Percentiles rank a stretch among this genome's conserved stretches.
Evolutionary conservation across 139 green algal species (phyloP).

Genomic region (Ulvella scutata): DNA sequence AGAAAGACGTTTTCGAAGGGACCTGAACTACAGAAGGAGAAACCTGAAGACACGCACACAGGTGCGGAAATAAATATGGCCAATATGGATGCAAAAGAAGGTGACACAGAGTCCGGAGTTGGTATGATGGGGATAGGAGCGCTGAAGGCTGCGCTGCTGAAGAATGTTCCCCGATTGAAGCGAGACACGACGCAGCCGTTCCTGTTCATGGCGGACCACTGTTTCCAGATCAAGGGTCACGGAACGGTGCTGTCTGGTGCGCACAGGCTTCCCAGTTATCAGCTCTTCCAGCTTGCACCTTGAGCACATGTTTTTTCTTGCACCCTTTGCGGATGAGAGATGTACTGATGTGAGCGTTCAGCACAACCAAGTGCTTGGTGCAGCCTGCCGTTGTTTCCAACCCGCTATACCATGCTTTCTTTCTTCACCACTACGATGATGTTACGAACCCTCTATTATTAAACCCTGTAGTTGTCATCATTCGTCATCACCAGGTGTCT

Average conservation of each 20-base stretch:
- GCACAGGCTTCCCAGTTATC: not conserved
- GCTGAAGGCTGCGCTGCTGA: constrained; percentile 12
- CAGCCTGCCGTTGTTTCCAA: too few relatives aligned
- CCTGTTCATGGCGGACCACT: constrained; percentile 88
- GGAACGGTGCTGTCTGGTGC: constrained; percentile 77
- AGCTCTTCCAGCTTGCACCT: not conserved
- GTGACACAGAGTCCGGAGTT: not conserved
- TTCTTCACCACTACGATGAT: too few relatives aligned
- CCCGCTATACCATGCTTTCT: too few relatives aligned
- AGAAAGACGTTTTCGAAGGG: too few relatives aligned
- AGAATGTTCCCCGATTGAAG: not conserved
- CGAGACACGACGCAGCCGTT: constrained; percentile 24
- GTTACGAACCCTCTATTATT: too few relatives aligned
- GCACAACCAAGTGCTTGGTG: too few relatives aligned
- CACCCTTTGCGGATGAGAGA: too few relatives aligned
- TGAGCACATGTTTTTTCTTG: too few relatives aligned
- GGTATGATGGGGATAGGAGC: constrained; percentile 9
- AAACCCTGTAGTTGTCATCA: too few relatives aligned
- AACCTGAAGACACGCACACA: not conserved
- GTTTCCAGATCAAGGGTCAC: constrained; percentile 82
- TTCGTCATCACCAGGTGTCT: too few relatives aligned
- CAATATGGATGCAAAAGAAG: not conserved
- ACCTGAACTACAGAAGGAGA: too few relatives aligned
- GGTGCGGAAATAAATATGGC: not conserved
- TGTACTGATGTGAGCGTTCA: too few relatives aligned